These are phyloP conservation scores for Kwoniella botswanensis DNA, from an alignment of 768 basidiomycete species.

Conservation along the genomic window DNA sequence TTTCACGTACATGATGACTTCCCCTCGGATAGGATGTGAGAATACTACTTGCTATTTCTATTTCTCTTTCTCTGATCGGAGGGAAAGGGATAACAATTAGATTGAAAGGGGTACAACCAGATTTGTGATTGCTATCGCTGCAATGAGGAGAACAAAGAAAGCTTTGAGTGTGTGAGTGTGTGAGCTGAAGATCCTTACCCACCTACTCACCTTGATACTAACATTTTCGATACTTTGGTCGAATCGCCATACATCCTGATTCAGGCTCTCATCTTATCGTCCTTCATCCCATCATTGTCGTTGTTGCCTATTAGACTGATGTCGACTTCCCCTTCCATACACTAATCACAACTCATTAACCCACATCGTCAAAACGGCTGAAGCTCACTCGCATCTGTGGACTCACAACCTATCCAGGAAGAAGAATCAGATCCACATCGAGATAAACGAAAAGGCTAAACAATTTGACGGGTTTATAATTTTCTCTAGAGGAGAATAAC, in stretches of 20 bases:
- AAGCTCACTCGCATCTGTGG: background rate
- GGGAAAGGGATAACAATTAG: background rate
- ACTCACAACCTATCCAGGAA: background rate
- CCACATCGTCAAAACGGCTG: too few relatives aligned
- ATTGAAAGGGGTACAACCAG: background rate
- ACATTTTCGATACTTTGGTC: background rate
- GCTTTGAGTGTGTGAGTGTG: background rate
- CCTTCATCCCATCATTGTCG: background rate
- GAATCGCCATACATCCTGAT: background rate
- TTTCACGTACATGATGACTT: background rate
- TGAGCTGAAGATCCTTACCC: background rate
- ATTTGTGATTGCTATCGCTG: background rate
- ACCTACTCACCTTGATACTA: background rate
- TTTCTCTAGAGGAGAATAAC: too few relatives aligned
- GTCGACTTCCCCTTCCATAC: background rate
- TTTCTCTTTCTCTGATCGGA: background rate
- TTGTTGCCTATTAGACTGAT: background rate
- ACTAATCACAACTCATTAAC: background rate
- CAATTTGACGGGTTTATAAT: too few relatives aligned
- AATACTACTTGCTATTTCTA: background rate
- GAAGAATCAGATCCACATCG: too few relatives aligned
- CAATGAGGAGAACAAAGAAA: background rate
- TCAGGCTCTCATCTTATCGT: background rate
- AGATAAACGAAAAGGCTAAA: too few relatives aligned
- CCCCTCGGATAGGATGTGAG: background rate